Conservation (phyloP, 2,329 filamentous ascomycete genomes). For the Colletotrichum navitas region DNA sequence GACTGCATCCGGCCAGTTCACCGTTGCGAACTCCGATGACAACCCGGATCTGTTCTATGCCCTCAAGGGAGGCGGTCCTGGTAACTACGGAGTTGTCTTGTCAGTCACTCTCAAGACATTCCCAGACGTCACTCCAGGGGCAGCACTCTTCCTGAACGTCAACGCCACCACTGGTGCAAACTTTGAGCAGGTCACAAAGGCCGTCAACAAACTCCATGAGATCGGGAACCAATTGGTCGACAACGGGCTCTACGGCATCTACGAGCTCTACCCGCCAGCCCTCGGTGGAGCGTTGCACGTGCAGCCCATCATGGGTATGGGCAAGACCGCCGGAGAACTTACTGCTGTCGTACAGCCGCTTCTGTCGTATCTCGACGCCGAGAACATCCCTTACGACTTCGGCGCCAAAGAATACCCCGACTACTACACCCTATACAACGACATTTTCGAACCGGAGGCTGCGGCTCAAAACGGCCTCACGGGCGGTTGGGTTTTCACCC, state of each 20-base stretch:
- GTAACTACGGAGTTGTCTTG: conserved; percentile 65
- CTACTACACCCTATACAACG: conserved; percentile 40
- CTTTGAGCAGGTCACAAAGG: conserved; percentile 33
- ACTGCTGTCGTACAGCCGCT: conserved; percentile 32
- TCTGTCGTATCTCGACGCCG: conserved; percentile 30
- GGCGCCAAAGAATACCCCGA: conserved; percentile 30
- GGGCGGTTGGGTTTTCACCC: conserved; percentile 42
- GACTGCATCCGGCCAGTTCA: conserved; percentile 58
- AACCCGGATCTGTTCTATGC: conserved; percentile 70
- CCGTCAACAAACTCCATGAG: conserved; percentile 35
- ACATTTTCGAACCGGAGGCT: conserved; percentile 39
- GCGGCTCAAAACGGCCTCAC: conserved; percentile 42
- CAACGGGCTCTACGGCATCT: conserved; percentile 39
- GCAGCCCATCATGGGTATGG: conserved; percentile 44
- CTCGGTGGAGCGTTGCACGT: conserved; percentile 38
- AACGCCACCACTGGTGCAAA: conserved; percentile 34
- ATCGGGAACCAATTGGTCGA: conserved; percentile 39
- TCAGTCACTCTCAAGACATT: conserved; percentile 67
- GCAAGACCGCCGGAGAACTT: conserved; percentile 38
- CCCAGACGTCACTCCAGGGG: conserved; percentile 43
- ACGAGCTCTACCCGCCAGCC: conserved; percentile 36
- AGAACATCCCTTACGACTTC: conserved; percentile 33
- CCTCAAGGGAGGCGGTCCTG: conserved; percentile 65
- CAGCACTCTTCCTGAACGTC: conserved; percentile 38
- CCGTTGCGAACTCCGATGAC: conserved; percentile 58